phyloP scores from a whole-genome alignment of 2,329 filamentous ascomycete species.

The Sporothrix variecibatus region DNA sequence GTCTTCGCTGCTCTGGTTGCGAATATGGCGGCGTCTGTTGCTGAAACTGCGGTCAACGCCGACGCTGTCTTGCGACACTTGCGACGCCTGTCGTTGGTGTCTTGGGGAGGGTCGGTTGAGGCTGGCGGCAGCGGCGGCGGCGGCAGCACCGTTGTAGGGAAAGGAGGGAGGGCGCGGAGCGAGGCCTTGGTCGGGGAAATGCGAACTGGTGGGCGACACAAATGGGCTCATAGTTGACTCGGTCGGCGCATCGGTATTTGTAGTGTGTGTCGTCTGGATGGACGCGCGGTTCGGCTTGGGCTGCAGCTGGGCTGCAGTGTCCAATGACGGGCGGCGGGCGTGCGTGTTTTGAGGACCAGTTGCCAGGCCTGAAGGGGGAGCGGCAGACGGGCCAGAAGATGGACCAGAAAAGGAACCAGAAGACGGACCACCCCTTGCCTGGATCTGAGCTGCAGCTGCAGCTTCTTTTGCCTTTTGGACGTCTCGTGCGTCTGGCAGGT shows the following conservation, averaged over 20 bases:
- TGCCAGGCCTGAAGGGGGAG: slow-evolving; percentile 22
- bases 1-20: slow-evolving; percentile 41
- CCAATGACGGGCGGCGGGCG: slow-evolving; percentile 40
- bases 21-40: slow-evolving; percentile 44
- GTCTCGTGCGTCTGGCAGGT: slow-evolving; percentile 50
- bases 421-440: slow-evolving; percentile 1
- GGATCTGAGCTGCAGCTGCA: slow-evolving; percentile 44
- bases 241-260: slow-evolving; percentile 55
- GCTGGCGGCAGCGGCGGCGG: slow-evolving; percentile 28
- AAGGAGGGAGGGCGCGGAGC: slow-evolving; percentile 62
- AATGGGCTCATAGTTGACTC: slow-evolving; percentile 62
- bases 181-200: slow-evolving; percentile 54
- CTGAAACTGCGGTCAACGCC: background rate
- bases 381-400: slow-evolving; percentile 33
- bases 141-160: slow-evolving; percentile 43
- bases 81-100: slow-evolving; percentile 27
- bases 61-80: slow-evolving; percentile 30
- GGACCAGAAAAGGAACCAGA: background rate
- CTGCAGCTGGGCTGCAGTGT: slow-evolving; percentile 42
- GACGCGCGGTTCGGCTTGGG: slow-evolving; percentile 55
- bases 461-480: slow-evolving; percentile 37
- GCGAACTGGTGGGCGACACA: slow-evolving; percentile 56
- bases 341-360: slow-evolving; percentile 26
- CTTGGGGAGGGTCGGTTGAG: slow-evolving; percentile 46
- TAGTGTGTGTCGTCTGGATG: slow-evolving; percentile 56